Evolutionary conservation across 1,284 basidiomycete genomes (phyloP).

Genomic region (Ceratobasidium sp.): DNA sequence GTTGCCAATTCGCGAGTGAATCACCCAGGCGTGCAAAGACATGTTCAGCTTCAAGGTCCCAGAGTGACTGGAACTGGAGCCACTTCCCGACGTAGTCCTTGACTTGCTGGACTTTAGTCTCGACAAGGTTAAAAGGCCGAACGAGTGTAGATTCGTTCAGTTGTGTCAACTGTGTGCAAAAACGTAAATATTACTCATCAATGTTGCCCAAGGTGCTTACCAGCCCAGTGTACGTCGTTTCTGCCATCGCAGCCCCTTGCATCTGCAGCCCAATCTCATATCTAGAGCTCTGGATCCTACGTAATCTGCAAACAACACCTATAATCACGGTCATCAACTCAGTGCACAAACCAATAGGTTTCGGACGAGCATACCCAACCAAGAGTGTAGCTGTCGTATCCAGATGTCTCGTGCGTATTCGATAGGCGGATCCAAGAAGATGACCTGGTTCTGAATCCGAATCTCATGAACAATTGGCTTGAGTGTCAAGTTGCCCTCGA

Average conservation of each 20-base stretch:
- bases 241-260: slow-evolving; percentile 67
- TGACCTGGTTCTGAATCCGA: slow-evolving; percentile 97
- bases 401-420: slow-evolving; percentile 92
- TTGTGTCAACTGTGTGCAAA: slow-evolving; percentile 69
- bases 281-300: slow-evolving; percentile 90
- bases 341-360: not conserved
- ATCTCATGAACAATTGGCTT: slow-evolving; percentile 93
- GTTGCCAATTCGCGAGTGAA: slow-evolving; percentile 92
- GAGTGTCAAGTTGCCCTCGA: slow-evolving; percentile 76
- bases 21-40: slow-evolving; percentile 96
- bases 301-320: slow-evolving; percentile 90
- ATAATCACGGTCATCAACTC: slow-evolving; percentile 28
- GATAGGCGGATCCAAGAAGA: slow-evolving; percentile 97
- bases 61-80: slow-evolving; percentile 98
- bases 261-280: slow-evolving; percentile 96
- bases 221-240: slow-evolving; percentile 84
- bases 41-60: slow-evolving; percentile 97
- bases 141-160: slow-evolving; percentile 81
- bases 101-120: slow-evolving; percentile 87
- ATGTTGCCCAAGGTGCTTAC: slow-evolving; percentile 59
- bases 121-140: slow-evolving; percentile 87
- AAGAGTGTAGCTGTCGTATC: slow-evolving; percentile 91
- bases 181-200: not conserved
- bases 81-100: slow-evolving; percentile 94
- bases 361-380: slow-evolving; percentile 71